These are phyloP conservation scores for Pseudogymnoascus sp. DNA, from an alignment of 2,329 filamentous ascomycete species.

Conservation along the genomic window DNA sequence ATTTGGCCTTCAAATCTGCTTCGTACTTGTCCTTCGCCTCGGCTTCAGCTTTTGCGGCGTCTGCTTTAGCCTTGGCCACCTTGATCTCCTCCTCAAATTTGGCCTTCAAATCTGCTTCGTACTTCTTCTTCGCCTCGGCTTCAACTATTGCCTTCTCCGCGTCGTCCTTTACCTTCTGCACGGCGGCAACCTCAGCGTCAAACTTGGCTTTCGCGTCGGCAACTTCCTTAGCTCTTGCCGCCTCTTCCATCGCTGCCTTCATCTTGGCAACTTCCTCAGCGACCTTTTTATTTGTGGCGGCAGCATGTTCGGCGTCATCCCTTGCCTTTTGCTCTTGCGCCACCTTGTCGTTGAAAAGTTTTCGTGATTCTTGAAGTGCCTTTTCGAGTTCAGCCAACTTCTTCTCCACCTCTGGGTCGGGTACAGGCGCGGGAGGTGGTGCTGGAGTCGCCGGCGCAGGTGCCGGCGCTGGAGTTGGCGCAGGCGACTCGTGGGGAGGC, in stretches of 20 bases:
- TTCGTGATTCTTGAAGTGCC: background rate
- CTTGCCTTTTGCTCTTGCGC: slow-evolving; percentile 37
- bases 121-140: slow-evolving; percentile 7
- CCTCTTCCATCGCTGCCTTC: slow-evolving; percentile 43
- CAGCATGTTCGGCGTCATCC: slow-evolving; percentile 37
- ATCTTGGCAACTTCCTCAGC: slow-evolving; percentile 39
- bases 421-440: background rate
- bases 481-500: slow-evolving; percentile 17
- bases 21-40: slow-evolving; percentile 8
- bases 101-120: slow-evolving; percentile 17
- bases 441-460: slow-evolving; percentile 12
- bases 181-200: slow-evolving; percentile 42
- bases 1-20: slow-evolving; percentile 25
- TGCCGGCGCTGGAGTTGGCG: background rate
- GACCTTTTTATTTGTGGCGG: slow-evolving; percentile 36
- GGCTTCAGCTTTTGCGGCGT: slow-evolving; percentile 27
- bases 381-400: background rate
- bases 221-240: slow-evolving; percentile 38
- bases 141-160: slow-evolving; percentile 2
- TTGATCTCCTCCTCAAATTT: slow-evolving; percentile 28
- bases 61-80: slow-evolving; percentile 30
- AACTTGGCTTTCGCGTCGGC: slow-evolving; percentile 39
- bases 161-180: slow-evolving; percentile 32
- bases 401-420: slow-evolving; percentile 13
- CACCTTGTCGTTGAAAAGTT: background rate